phyloP scores from a whole-genome alignment of 1,139 yeast genomes.

The Pichia sp. region DNA sequence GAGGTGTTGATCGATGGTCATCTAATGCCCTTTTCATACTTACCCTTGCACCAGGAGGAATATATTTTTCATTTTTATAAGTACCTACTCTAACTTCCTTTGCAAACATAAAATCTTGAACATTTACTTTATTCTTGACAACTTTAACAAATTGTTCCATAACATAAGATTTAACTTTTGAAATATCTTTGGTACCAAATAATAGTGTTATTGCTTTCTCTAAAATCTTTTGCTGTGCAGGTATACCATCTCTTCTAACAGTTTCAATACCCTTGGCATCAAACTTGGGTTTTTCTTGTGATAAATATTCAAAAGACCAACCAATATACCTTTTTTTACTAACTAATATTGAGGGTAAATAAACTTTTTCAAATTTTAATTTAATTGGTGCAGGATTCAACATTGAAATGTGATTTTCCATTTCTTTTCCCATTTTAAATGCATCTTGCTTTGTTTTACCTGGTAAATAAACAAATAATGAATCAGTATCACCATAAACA shows the following conservation, averaged over 20 bases:
- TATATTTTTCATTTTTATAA: slow-evolving; percentile 60
- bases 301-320: slow-evolving; percentile 55
- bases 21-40: slow-evolving; percentile 54
- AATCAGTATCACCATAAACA: slow-evolving; percentile 95
- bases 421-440: slow-evolving; percentile 61
- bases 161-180: slow-evolving; percentile 61
- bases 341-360: slow-evolving; percentile 74
- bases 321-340: slow-evolving; percentile 93
- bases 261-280: slow-evolving; percentile 98
- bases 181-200: slow-evolving; percentile 67
- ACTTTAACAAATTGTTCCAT: slow-evolving; percentile 62
- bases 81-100: slow-evolving; percentile 82
- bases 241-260: slow-evolving; percentile 87
- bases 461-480: slow-evolving; percentile 83
- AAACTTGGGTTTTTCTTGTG: slow-evolving; percentile 56
- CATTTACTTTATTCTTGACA: slow-evolving; percentile 50
- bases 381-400: slow-evolving; percentile 74
- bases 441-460: slow-evolving; percentile 77
- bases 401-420: slow-evolving; percentile 59
- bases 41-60: slow-evolving; percentile 90
- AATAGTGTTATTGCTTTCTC: slow-evolving; percentile 61
- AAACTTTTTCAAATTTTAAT: slow-evolving; percentile 86
- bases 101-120: slow-evolving; percentile 86
- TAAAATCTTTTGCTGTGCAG: slow-evolving; percentile 80
- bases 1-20: slow-evolving; percentile 77